phyloP scores from a whole-genome alignment of 257 asterid genomes.

The Gardenia jasminoides region DNA sequence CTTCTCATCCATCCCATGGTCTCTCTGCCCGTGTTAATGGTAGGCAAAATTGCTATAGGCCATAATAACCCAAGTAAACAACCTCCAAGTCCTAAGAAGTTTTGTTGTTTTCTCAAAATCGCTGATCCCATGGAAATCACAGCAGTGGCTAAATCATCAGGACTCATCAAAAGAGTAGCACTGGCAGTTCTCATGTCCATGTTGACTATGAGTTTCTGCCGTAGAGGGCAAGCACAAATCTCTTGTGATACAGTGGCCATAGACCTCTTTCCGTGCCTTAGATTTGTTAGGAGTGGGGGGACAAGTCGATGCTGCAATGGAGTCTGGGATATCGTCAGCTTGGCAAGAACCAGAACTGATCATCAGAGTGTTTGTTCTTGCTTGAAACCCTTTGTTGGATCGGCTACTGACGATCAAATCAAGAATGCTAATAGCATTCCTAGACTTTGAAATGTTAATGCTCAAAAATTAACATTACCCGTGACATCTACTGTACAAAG shows the following conservation, averaged over 20 bases:
- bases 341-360: slow-evolving; percentile 8
- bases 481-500: slow-evolving; percentile 15
- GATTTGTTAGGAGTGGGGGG: slow-evolving; percentile 9
- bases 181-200: too few species aligned
- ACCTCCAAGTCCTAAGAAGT: too few species aligned
- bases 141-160: too few species aligned
- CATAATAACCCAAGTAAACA: too few species aligned
- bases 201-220: too few species aligned
- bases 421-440: slow-evolving; percentile 9
- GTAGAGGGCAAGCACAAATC: too few species aligned
- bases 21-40: too few species aligned
- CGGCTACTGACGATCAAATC: neutral
- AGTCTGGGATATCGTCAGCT: neutral
- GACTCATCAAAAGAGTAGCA: too few species aligned
- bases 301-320: slow-evolving; percentile 7
- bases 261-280: slow-evolving; percentile 11
- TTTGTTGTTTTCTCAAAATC: too few species aligned
- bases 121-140: too few species aligned
- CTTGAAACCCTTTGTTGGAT: neutral
- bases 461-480: slow-evolving; percentile 3
- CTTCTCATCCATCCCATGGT: too few species aligned
- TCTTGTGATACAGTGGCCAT: neutral
- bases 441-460: neutral
- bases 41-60: too few species aligned
- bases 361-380: slow-evolving; percentile 12